A percentile compares a stretch with the other conserved stretches of the same genome.
Evolutionary conservation across 179 eudicot species (phyloP).

Genomic region (Carnegiea gigantea): DNA sequence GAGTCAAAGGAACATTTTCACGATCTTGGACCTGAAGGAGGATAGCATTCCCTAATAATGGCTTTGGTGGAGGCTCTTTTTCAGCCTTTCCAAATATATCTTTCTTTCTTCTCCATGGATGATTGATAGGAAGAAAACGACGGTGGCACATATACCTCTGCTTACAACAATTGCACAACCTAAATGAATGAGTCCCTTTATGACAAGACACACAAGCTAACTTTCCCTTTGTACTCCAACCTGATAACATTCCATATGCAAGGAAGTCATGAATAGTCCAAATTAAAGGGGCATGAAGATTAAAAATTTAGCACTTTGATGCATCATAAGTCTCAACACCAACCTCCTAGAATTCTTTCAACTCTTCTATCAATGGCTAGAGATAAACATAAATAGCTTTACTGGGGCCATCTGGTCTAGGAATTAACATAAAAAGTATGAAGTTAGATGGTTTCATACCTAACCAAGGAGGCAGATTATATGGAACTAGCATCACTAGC

Average conservation of each 20-base stretch:
- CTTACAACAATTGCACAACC: not conserved
- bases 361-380: not conserved
- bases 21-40: constrained; percentile 5
- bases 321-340: not conserved
- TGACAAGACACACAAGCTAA: not conserved
- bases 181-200: not conserved
- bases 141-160: not conserved
- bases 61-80: not conserved
- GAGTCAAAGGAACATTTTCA: not conserved
- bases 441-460: no score
- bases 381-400: not conserved
- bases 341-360: not conserved
- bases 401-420: no score
- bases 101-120: not conserved
- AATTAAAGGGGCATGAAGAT: not conserved
- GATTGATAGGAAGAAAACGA: not conserved
- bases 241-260: not conserved
- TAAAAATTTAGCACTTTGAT: not conserved
- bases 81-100: not conserved
- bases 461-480: no score
- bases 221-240: not conserved
- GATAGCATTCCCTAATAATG: constrained; percentile 1
- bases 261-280: not conserved
- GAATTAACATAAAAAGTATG: no score
- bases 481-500: no score